These are phyloP conservation scores for Aspergillus avenaceus DNA, from an alignment of 495 filamentous ascomycete genomes.

Conservation along the genomic window DNA sequence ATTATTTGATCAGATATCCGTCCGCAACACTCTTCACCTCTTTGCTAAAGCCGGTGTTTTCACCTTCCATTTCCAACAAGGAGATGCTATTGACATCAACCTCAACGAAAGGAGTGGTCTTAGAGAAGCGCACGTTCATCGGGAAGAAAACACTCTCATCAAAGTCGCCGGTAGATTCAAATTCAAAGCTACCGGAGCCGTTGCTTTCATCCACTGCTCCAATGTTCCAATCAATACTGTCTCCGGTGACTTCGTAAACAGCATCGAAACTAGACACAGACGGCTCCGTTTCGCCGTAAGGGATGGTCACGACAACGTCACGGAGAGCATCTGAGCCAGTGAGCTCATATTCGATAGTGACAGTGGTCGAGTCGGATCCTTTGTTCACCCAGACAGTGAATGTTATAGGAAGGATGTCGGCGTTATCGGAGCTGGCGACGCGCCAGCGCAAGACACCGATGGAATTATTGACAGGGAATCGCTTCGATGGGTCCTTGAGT, in stretches of 20 bases:
- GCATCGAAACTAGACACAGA: slow-evolving; percentile 90
- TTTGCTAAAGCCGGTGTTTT: slow-evolving; percentile 82
- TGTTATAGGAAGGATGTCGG: slow-evolving; percentile 73
- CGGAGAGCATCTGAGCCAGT: slow-evolving; percentile 69
- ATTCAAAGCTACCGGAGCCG: slow-evolving; percentile 81
- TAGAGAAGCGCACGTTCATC: slow-evolving; percentile 87
- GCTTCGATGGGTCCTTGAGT: slow-evolving; percentile 74
- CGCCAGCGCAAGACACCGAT: slow-evolving; percentile 90
- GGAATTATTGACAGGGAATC: slow-evolving; percentile 87
- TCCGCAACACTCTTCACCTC: slow-evolving; percentile 84
- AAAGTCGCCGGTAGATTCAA: slow-evolving; percentile 77
- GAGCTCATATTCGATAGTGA: slow-evolving; percentile 93
- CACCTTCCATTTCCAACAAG: slow-evolving; percentile 68
- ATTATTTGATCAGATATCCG: slow-evolving; percentile 73
- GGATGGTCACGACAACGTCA: slow-evolving; percentile 83
- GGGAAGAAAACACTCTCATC: slow-evolving; percentile 93
- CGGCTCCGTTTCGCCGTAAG: slow-evolving; percentile 77
- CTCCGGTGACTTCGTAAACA: slow-evolving; percentile 88
- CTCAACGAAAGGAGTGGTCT: slow-evolving; percentile 79
- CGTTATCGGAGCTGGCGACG: slow-evolving; percentile 67
- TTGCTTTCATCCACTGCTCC: slow-evolving; percentile 78
- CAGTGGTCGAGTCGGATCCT: slow-evolving; percentile 70
- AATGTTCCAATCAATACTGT: slow-evolving; percentile 89
- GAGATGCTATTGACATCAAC: slow-evolving; percentile 77
- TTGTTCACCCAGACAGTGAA: slow-evolving; percentile 97